A percentile compares a stretch with the other conserved stretches of the same genome.
Conservation (phyloP, 2,329 filamentous ascomycete species). For the Alternaria hordeiaustralica region DNA sequence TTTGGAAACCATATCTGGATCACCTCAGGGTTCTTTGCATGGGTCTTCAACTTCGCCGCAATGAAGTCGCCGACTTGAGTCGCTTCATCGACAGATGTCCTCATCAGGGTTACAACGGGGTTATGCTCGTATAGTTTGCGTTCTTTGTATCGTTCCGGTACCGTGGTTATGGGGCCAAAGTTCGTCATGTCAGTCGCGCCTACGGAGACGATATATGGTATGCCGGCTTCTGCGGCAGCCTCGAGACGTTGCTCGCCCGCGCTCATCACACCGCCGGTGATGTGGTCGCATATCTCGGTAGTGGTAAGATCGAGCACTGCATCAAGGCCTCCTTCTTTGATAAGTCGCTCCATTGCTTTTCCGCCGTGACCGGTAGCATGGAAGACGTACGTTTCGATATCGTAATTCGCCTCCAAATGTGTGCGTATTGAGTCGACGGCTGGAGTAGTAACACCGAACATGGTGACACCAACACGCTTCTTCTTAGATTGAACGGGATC, state of each 20-base stretch:
- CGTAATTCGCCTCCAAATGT: conserved; percentile 50
- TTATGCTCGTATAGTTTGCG: conserved; percentile 70
- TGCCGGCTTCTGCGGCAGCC: conserved; percentile 62
- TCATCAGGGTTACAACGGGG: conserved; percentile 69
- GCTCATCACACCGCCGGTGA: conserved; percentile 68
- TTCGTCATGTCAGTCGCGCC: conserved; percentile 61
- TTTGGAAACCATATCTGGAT: conserved; percentile 66
- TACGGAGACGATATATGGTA: conserved; percentile 63
- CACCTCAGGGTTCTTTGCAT: conserved; percentile 48
- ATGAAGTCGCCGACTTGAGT: conserved; percentile 63
- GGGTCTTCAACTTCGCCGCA: conserved; percentile 57
- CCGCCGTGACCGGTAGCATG: conserved; percentile 74
- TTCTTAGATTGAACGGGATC: conserved; percentile 25
- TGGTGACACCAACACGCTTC: conserved; percentile 68
- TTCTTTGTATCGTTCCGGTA: conserved; percentile 62
- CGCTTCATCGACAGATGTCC: conserved; percentile 67
- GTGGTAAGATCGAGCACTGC: conserved; percentile 75
- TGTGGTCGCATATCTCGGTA: conserved; percentile 67
- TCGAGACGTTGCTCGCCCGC: conserved; percentile 65
- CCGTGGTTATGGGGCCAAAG: conserved; percentile 63
- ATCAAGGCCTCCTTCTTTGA: conserved; percentile 65
- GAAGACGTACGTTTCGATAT: conserved; percentile 68
- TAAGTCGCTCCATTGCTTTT: conserved; percentile 70
- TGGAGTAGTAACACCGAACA: conserved; percentile 78
- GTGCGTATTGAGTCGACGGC: conserved; percentile 63